Evolutionary conservation across 2,329 filamentous ascomycete genomes (phyloP), one percentile per base, ranked within the genome.

Genomic region (Colletotrichum filicis): DNA sequence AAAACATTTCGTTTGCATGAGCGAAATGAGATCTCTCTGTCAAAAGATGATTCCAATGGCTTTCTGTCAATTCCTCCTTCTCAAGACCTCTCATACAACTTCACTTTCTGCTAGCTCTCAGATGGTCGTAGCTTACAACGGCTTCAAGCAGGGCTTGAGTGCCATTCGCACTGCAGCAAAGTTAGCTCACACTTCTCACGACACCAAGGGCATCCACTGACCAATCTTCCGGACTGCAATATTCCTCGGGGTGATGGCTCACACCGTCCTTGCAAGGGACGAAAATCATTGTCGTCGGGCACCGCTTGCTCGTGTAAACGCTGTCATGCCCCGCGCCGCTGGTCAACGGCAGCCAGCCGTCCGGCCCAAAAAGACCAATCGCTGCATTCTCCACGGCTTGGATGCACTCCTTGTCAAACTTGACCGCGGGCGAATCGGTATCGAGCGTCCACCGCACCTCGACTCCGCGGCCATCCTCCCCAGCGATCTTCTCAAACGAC

Each of bases 321-420:
- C 87, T 91, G 75, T 84, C 85, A 49, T 84, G 85, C 1, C 85
- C 85, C 0, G 83, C 83, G 6, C 84, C 84, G 63, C 83, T 85
- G n/a, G 79, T 81, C 77, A 86, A 81, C 14, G 81, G 80, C 5
- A 82, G 76, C 63, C 74, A 68, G 1, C 82, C 74, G 2, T 84
- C 80, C 24, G 85, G 78, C 56, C 88, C 87, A 1, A 90, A 87
- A 1, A 92, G 87, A 1, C 92, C 85, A 5, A 86, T 87, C 66
- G 82, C 81, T 0, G 92, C 91, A 26, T 91, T 89, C 55, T 88
- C 85, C 9, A 95, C 92, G 46, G 90, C 91, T 1, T 83, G 80
- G 69, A 95, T 92, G 78, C 93, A 95, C 75, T 92, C 89, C 8
- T 87, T 80, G 76, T 94, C 87, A 81, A 95, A 95, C 35, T 86